Evolutionary conservation across 2,329 filamentous ascomycete genomes (phyloP), one percentile per base, ranked within the genome.

Genomic region (Trichoderma polysporum): DNA sequence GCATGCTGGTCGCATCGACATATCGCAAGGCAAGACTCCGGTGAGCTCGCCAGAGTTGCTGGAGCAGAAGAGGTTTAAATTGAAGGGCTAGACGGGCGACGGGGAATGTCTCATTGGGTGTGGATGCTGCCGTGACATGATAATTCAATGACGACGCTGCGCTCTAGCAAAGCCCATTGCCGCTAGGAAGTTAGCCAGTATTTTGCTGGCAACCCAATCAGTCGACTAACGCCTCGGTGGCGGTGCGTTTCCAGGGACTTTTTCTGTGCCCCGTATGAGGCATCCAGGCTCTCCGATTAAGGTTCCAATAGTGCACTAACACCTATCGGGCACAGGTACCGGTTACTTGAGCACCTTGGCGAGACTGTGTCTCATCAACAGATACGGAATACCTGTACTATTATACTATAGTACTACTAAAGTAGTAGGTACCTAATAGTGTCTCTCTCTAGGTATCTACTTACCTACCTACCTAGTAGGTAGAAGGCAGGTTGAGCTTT

Each of bases 1-100:
- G 57, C 67, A 67, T 67, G 39, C 58, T 67, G 64, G 47, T 27
- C 54, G 45, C 53, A 61, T 66, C 54, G 66, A 52, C 62, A 66
- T 66, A 41, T 61, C 47, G 52, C 41, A 35, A 35, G 25, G 50
- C 49, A 25, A 35, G 39, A 39, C 2, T 49, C 49, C 19, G 22
- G 19, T 12, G 61, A 35, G 22, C 22, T 45, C 56, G 39, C 39
- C 37, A 59, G 62, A 45, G 22, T 39, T 58, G 31, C 62, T 22
- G 31, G 45, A 50, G 31, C 37, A 19, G 19, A n/a, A n/a, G 39
- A 31, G 29, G 47, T 33, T 35, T 27, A 10, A 45, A 45, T 22
- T 10, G 12, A 22, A 25, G 13, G 33, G 37, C 29, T 35, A 41
- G 57, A 15, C 39, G 27, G 53, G 49, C 17, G 22, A 63, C 25